Percentiles rank a stretch among this genome's conserved stretches.
Evolutionary conservation across 2,329 filamentous ascomycete species (phyloP).

Genomic region (Hymenoscyphus salicellus): DNA sequence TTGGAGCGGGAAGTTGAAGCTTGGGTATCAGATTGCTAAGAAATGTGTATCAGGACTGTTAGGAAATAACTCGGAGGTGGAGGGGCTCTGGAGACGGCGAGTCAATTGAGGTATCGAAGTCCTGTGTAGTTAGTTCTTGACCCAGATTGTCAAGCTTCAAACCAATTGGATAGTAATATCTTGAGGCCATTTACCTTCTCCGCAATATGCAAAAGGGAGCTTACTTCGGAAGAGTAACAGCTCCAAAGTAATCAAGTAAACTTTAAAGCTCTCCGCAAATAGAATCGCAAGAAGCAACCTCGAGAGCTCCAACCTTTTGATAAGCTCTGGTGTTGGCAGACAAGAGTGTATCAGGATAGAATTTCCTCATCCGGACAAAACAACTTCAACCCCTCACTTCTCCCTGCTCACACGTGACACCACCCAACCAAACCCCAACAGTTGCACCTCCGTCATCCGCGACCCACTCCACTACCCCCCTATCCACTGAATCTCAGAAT

Average conservation of each 20-base stretch:
- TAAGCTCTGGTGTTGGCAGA: background rate
- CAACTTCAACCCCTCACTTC: background rate
- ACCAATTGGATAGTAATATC: background rate
- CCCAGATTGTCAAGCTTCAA: background rate
- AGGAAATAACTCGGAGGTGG: background rate
- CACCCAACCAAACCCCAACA: background rate
- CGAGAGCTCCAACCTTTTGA: background rate
- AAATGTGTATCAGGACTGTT: background rate
- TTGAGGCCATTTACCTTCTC: background rate
- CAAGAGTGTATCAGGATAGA: background rate
- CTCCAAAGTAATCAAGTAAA: background rate
- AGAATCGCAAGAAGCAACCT: background rate
- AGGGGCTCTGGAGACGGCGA: no score
- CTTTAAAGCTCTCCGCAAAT: background rate
- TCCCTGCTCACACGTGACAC: background rate
- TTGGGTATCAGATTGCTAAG: background rate
- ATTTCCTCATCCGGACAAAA: background rate
- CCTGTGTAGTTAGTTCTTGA: background rate
- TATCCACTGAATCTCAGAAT: background rate
- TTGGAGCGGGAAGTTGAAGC: background rate
- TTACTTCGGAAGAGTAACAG: background rate
- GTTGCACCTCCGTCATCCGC: background rate
- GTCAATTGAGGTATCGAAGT: background rate
- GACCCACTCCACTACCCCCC: background rate
- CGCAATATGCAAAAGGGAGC: background rate